Evolutionary conservation across 805 yeast genomes (phyloP).

Genomic region (Candida schatavii): DNA sequence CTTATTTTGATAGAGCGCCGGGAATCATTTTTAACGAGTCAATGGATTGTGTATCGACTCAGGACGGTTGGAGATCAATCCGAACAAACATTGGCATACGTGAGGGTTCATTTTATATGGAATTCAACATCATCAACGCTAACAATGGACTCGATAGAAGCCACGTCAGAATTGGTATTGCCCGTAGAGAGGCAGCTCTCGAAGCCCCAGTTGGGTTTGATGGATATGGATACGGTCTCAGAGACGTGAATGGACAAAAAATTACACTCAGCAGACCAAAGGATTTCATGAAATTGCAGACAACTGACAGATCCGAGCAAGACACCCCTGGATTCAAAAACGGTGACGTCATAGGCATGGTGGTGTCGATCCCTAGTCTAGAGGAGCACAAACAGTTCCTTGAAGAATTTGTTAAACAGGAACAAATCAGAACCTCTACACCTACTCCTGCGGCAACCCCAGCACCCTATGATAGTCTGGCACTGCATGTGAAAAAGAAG

Average conservation of each 20-base stretch:
- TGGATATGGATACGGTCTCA: slow-evolving; percentile 86
- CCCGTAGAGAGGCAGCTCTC: slow-evolving; percentile 79
- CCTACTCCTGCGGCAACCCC: neutral
- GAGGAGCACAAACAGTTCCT: slow-evolving; percentile 44
- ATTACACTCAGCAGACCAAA: slow-evolving; percentile 72
- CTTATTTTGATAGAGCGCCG: slow-evolving; percentile 67
- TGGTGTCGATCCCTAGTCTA: slow-evolving; percentile 63
- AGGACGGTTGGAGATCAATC: slow-evolving; percentile 76
- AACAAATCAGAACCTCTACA: neutral
- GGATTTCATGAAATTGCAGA: slow-evolving; percentile 44
- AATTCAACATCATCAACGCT: slow-evolving; percentile 56
- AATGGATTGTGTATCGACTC: slow-evolving; percentile 48
- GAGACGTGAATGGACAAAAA: slow-evolving; percentile 74
- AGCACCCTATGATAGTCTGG: neutral
- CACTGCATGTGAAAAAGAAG: slow-evolving; percentile 8
- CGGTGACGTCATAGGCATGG: slow-evolving; percentile 83
- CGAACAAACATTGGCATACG: slow-evolving; percentile 72
- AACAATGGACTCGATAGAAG: slow-evolving; percentile 25
- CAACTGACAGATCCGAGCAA: slow-evolving; percentile 19
- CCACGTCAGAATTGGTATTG: slow-evolving; percentile 82
- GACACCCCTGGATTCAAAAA: slow-evolving; percentile 45
- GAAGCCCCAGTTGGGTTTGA: slow-evolving; percentile 97
- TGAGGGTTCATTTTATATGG: slow-evolving; percentile 81
- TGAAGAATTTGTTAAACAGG: slow-evolving; percentile 19
- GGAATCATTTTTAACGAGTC: slow-evolving; percentile 41